Base-by-base conservation (phyloP, 140 eudicot species). In the Bidens hawaiensis region DNA sequence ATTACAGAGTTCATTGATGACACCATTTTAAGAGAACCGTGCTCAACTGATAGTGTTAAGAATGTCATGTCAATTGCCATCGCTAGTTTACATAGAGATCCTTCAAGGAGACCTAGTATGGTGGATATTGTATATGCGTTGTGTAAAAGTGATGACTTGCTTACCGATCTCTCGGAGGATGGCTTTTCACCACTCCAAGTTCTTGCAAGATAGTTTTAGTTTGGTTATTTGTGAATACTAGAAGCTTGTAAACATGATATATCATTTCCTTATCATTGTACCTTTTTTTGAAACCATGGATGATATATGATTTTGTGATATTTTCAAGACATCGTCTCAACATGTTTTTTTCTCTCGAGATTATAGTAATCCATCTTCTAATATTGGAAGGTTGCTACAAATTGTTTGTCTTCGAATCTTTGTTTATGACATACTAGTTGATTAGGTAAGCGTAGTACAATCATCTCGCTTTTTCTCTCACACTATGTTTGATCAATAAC, bases 71-170 rank as follows among this genome's bases (percentile, higher is more conserved):
- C 67, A 1, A 78, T 87, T 9, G 90, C 94, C 0, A 48, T 84
- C 22, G 82, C 96, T 73, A 87, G 97, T 46, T 49, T 90, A 63
- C 76, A 80, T 60, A 86, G 14, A 71, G 94, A 86, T 78, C 96
- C 94, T 28, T 42, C 77, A 41, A 76, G 65, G 68, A 75, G 98
- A 70, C 95, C 91, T 7, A 75, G 87, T 48, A 87, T 87, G 95
- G 94, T 91, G 77, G 98, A 91, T 42, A 81, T 91, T 59, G 98
- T 91, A 53, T 91, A 91, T 56, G 79, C 95, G 0, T 75, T 91
- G 73, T 82, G 88, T 49, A 91, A 82, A 82, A 91, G 89, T 62
- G 95, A 84, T 74, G 96, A 87, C 25, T 21, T 84, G 38, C 59
- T 87, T 53, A 78, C 65, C 13, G 98, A 91, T 84, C 31, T 82